A percentile compares a stretch with the other conserved stretches of the same genome.
phyloP scores from a whole-genome alignment of 441 rosid species.

The Iberis amara region DNA sequence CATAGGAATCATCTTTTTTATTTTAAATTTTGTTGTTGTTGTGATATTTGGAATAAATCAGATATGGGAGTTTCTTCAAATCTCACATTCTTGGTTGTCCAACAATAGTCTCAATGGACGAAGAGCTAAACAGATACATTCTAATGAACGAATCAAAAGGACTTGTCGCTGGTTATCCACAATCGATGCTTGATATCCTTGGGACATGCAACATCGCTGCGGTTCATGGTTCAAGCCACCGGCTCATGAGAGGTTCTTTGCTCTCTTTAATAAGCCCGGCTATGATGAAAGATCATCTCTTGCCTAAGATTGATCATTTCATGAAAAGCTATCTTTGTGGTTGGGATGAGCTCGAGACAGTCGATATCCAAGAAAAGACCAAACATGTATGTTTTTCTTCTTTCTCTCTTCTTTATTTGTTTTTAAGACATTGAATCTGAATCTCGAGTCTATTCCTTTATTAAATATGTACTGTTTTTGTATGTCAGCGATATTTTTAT shows the following conservation, averaged over 20 bases:
- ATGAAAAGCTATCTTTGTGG: slow-evolving; percentile 61
- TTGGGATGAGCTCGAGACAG: slow-evolving; percentile 47
- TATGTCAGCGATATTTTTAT: slow-evolving; percentile 9
- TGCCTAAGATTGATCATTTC: slow-evolving; percentile 74
- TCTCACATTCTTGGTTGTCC: slow-evolving; percentile 88
- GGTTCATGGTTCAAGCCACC: slow-evolving; percentile 73
- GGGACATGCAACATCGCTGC: slow-evolving; percentile 91
- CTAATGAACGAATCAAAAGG: slow-evolving; percentile 82
- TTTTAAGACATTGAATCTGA: slow-evolving; percentile 25
- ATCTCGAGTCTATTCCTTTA: slow-evolving; percentile 25
- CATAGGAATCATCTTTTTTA: background rate
- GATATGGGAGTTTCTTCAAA: slow-evolving; percentile 78
- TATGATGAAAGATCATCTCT: slow-evolving; percentile 60
- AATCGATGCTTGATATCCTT: slow-evolving; percentile 82
- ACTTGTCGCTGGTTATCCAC: slow-evolving; percentile 86
- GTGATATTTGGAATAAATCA: slow-evolving; percentile 18
- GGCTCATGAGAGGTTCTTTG: slow-evolving; percentile 76
- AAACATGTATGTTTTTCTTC: slow-evolving; percentile 54
- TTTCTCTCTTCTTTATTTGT: background rate
- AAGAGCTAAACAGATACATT: slow-evolving; percentile 71
- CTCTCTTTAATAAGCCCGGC: slow-evolving; percentile 57
- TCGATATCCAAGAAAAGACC: slow-evolving; percentile 75
- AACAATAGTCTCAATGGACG: slow-evolving; percentile 86
- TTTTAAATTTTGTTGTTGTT: background rate
- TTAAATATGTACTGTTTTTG: slow-evolving; percentile 10